A percentile compares a stretch with the other conserved stretches of the same genome.
These are phyloP conservation scores for Aspergillus oerlinghausenensis DNA, from an alignment of 2,329 filamentous ascomycete species.

Conservation along the genomic window DNA sequence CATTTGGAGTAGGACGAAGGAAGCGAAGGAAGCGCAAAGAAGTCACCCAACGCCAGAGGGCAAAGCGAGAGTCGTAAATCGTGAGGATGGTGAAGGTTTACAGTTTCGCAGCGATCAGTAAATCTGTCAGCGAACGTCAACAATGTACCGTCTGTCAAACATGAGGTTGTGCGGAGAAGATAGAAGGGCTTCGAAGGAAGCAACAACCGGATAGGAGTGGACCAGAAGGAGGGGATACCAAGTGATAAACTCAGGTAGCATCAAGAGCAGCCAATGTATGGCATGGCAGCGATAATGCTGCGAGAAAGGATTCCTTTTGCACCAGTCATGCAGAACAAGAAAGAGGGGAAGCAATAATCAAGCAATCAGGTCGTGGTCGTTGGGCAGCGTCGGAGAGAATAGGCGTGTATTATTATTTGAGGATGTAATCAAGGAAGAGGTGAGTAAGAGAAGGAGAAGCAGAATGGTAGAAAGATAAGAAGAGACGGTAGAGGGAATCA, in stretches of 20 bases:
- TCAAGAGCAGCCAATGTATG: slow-evolving; percentile 21
- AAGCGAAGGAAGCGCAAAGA: neutral
- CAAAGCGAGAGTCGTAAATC: slow-evolving; percentile 12
- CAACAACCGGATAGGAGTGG: neutral
- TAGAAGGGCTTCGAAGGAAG: neutral
- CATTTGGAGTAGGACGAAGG: slow-evolving; percentile 6
- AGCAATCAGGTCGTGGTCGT: slow-evolving; percentile 20
- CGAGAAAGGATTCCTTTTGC: slow-evolving; percentile 9
- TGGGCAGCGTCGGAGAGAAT: slow-evolving; percentile 16
- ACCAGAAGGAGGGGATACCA: neutral
- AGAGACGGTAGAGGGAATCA: slow-evolving; percentile 1
- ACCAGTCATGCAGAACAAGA: slow-evolving; percentile 8
- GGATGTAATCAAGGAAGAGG: neutral
- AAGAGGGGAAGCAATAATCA: slow-evolving; percentile 1
- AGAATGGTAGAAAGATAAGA: slow-evolving; percentile 5
- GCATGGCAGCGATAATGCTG: slow-evolving; percentile 22
- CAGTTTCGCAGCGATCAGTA: neutral
- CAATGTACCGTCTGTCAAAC: slow-evolving; percentile 3
- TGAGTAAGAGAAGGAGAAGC: slow-evolving; percentile 2
- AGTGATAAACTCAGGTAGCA: slow-evolving; percentile 5
- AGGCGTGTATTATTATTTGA: neutral
- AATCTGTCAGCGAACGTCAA: neutral
- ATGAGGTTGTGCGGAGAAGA: slow-evolving; percentile 1
- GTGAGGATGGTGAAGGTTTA: slow-evolving; percentile 8
- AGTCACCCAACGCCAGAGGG: slow-evolving; percentile 9